phyloP scores from a whole-genome alignment of 116 monocot species.

The Dioscorea cayenensis region DNA sequence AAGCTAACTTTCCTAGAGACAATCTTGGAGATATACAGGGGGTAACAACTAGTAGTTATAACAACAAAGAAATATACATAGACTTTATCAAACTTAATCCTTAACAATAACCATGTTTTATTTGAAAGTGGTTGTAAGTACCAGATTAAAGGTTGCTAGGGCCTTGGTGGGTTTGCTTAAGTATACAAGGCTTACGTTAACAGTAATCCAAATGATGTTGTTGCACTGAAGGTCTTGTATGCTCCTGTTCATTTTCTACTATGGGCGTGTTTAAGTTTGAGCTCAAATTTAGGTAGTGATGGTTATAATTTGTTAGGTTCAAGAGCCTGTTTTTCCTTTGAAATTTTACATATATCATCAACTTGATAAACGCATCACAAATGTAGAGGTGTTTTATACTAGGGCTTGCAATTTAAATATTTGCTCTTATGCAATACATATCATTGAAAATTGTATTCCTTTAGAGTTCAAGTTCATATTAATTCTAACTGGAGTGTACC shows the following conservation, averaged over 20 bases:
- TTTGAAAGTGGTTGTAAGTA: constrained; percentile 68
- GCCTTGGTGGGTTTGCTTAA: constrained; percentile 72
- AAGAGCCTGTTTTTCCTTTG: constrained; percentile 81
- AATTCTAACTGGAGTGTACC: constrained; percentile 76
- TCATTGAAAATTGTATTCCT: constrained; percentile 4
- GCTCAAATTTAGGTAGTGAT: neutral
- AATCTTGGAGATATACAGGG: too few species aligned
- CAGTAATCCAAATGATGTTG: constrained; percentile 66
- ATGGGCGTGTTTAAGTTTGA: neutral
- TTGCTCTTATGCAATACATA: neutral
- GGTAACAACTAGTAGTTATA: too few species aligned
- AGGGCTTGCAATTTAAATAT: neutral
- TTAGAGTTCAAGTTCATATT: constrained; percentile 73
- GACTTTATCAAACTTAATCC: too few species aligned
- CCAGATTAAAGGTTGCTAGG: constrained; percentile 82
- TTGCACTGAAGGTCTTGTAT: constrained; percentile 65
- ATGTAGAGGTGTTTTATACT: constrained; percentile 43
- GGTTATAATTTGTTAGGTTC: constrained; percentile 46
- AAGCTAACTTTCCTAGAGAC: too few species aligned
- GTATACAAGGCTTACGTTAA: constrained; percentile 73
- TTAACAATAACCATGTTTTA: constrained; percentile 4
- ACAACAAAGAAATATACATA: too few species aligned
- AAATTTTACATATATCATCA: constrained; percentile 92
- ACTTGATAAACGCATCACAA: constrained; percentile 61
- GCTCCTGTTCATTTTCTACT: neutral